phyloP scores from a whole-genome alignment of 2,329 filamentous ascomycete species.

The Sphaerulina populicola region DNA sequence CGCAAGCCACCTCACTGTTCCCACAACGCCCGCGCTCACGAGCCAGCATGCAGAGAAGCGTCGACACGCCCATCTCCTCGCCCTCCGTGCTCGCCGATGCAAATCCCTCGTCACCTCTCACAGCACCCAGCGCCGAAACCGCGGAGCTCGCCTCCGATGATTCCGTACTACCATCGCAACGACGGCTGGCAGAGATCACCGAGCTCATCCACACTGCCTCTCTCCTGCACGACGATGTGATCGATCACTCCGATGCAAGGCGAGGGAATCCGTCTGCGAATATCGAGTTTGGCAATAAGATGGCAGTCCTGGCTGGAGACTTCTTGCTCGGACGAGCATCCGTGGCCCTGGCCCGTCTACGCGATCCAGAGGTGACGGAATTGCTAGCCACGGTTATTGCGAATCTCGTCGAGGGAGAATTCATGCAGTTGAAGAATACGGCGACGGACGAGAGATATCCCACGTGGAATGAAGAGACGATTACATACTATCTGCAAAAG shows the following conservation, averaged over 20 bases:
- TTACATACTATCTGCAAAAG: constrained; percentile 93
- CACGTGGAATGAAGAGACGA: constrained; percentile 75
- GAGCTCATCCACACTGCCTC: constrained; percentile 97
- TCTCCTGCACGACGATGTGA: constrained; percentile 94
- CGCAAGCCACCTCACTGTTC: constrained; percentile 77
- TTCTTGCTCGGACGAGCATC: constrained; percentile 90
- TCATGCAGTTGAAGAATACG: constrained; percentile 99
- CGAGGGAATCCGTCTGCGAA: constrained; percentile 83
- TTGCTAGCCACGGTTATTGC: constrained; percentile 92
- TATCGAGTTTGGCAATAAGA: constrained; percentile 95
- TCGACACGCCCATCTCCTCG: constrained; percentile 56
- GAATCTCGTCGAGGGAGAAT: constrained; percentile 95
- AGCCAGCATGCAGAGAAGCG: constrained; percentile 31
- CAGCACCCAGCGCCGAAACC: constrained; percentile 42
- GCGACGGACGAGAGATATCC: constrained; percentile 77
- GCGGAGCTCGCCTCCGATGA: constrained; percentile 40
- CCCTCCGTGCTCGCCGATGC: constrained; percentile 62
- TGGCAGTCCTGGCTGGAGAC: constrained; percentile 96
- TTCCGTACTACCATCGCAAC: constrained; percentile 84
- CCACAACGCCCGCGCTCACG: constrained; percentile 49
- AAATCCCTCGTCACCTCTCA: constrained; percentile 62
- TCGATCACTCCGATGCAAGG: constrained; percentile 80
- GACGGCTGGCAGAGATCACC: constrained; percentile 88
- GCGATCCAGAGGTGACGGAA: constrained; percentile 91
- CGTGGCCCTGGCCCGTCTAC: constrained; percentile 78